A percentile compares a stretch with the other conserved stretches of the same genome.
Conservation (phyloP, 73 alveolate genomes). For the Stentor coeruleus region DNA sequence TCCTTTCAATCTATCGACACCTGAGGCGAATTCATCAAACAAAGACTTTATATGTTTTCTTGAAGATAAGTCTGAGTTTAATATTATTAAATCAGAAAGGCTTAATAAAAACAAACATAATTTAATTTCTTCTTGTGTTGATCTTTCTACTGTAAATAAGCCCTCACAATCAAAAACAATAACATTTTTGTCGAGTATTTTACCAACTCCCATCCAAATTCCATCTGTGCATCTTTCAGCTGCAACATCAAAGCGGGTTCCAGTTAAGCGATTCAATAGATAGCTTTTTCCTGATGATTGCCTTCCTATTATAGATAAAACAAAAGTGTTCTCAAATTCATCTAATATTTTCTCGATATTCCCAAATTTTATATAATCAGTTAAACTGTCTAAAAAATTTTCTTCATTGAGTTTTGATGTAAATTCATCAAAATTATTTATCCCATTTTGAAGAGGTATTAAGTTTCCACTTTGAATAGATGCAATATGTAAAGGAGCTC, state of each 20-base stretch:
- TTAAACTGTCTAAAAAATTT: neutral
- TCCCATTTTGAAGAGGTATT: constrained; percentile 20
- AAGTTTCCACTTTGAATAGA: constrained; percentile 30
- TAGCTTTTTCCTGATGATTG: constrained; percentile 65
- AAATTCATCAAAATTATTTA: constrained; percentile 3
- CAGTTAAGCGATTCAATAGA: constrained; percentile 57
- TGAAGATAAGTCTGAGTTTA: constrained; percentile 47
- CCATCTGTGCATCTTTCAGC: constrained; percentile 80
- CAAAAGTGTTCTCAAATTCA: neutral
- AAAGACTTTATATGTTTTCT: neutral
- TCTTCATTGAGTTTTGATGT: neutral
- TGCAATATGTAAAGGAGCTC: constrained; percentile 22
- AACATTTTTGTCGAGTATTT: constrained; percentile 21
- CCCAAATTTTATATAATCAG: constrained; percentile 8
- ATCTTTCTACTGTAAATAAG: constrained; percentile 50
- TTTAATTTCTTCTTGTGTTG: constrained; percentile 60
- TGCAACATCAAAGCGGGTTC: constrained; percentile 66
- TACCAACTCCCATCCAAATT: constrained; percentile 52
- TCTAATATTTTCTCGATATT: neutral
- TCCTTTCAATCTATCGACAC: constrained; percentile 22
- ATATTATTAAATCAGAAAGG: constrained; percentile 49
- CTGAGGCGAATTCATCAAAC: neutral
- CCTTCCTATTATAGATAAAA: constrained; percentile 46
- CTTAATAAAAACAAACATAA: constrained; percentile 46
- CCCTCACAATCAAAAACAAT: constrained; percentile 72